Conservation (phyloP, 1,284 basidiomycete genomes). For the Ceratobasidium sp. region DNA sequence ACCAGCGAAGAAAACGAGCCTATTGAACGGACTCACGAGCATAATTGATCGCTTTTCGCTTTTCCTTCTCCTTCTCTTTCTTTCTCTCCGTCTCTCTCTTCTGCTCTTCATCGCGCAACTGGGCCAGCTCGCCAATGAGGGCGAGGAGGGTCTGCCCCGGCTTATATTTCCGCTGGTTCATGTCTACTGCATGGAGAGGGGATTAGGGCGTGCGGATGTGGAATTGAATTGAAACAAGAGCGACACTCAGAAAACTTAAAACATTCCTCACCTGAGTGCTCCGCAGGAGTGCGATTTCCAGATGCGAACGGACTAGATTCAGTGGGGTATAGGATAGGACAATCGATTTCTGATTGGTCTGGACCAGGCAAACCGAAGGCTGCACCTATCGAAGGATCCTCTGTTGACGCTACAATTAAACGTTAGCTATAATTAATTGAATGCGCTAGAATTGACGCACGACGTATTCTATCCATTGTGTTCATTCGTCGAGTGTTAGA, state of each 20-base stretch:
- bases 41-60: background rate
- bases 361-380: slow-evolving; percentile 12
- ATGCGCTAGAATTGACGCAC: background rate
- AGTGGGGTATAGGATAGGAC: slow-evolving; percentile 4
- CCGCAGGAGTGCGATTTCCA: slow-evolving; percentile 15
- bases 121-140: slow-evolving; percentile 69
- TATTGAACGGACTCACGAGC: slow-evolving; percentile 41
- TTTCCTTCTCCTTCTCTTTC: no score
- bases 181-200: background rate
- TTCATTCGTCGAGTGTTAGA: background rate
- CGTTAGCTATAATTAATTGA: background rate
- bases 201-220: background rate
- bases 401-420: background rate
- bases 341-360: background rate
- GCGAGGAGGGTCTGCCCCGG: slow-evolving; percentile 74
- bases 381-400: slow-evolving; percentile 32
- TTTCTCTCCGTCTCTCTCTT: slow-evolving; percentile 56
- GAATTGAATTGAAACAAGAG: background rate
- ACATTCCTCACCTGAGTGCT: slow-evolving; percentile 7
- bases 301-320: slow-evolving; percentile 29
- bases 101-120: slow-evolving; percentile 59
- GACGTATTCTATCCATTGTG: slow-evolving; percentile 29
- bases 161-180: slow-evolving; percentile 51
- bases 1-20: no score
- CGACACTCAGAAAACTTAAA: background rate